Conservation (phyloP, 169 alveolate species). For the Cryptosporidium sp. region DNA sequence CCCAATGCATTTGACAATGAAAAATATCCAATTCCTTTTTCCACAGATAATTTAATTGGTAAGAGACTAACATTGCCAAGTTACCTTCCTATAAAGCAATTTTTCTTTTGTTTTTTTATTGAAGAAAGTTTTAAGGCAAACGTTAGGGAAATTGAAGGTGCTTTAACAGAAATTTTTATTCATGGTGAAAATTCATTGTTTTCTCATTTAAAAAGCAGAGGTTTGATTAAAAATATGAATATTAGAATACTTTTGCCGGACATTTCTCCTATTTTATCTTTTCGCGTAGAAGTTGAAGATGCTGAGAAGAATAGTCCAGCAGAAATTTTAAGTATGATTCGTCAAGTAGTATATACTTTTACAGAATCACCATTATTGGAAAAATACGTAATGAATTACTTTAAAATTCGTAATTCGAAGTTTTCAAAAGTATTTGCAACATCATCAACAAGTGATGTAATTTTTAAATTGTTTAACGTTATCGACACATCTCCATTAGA, state of each 20-base stretch:
- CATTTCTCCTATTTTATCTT: conserved; percentile 16
- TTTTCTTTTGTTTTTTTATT: conserved; percentile 38
- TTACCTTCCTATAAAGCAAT: background rate
- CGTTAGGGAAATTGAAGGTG: conserved; percentile 12
- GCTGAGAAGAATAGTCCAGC: background rate
- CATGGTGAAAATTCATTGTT: background rate
- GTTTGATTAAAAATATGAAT: conserved; percentile 7
- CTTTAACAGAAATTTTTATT: conserved; percentile 11
- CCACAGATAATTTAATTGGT: conserved; percentile 47
- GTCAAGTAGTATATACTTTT: conserved; percentile 39
- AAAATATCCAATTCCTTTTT: conserved; percentile 5
- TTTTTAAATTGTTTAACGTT: background rate
- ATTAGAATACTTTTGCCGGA: conserved; percentile 7
- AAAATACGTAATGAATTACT: conserved; percentile 29
- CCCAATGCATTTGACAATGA: background rate
- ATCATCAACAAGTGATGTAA: conserved; percentile 20
- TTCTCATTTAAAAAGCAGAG: background rate
- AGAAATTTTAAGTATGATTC: conserved; percentile 26
- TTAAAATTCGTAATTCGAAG: background rate
- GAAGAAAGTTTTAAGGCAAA: conserved; percentile 20
- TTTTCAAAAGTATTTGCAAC: conserved; percentile 12
- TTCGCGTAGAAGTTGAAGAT: background rate
- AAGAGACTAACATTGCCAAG: conserved; percentile 20
- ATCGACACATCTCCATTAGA: conserved; percentile 1
- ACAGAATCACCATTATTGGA: conserved; percentile 50